phyloP scores from a whole-genome alignment of 2,329 filamentous ascomycete species.

The Botrytis byssoidea region DNA sequence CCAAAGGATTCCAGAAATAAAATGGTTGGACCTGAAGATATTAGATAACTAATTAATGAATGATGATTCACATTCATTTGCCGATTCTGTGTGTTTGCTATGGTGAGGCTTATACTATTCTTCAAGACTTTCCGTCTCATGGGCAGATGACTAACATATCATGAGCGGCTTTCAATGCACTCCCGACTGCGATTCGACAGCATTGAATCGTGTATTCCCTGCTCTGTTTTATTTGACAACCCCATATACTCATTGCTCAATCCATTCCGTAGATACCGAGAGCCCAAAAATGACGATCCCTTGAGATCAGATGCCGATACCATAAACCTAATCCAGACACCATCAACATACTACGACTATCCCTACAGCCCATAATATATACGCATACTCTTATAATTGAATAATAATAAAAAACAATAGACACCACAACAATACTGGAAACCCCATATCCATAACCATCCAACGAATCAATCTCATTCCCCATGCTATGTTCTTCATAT shows the following conservation, averaged over 20 bases:
- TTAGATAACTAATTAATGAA: neutral
- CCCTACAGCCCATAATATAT: neutral
- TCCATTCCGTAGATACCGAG: neutral
- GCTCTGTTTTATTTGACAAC: neutral
- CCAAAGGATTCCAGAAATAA: neutral
- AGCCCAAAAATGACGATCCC: neutral
- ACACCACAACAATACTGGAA: too few relatives aligned
- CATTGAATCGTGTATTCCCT: neutral
- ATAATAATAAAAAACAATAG: too few relatives aligned
- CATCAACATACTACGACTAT: neutral
- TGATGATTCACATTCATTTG: neutral
- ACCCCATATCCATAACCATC: too few relatives aligned
- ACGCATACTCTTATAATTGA: too few relatives aligned
- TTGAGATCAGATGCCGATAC: neutral
- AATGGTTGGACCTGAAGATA: too few relatives aligned
- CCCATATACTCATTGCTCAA: neutral
- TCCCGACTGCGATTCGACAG: neutral
- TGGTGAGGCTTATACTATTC: neutral
- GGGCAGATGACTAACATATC: neutral
- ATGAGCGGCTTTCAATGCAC: neutral
- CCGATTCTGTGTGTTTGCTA: neutral
- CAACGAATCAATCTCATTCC: neutral
- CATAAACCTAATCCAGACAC: neutral
- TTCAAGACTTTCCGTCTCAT: neutral
- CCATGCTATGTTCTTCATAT: accelerated